Conservation (phyloP, 768 basidiomycete species). For the Termitomyces sp. region DNA sequence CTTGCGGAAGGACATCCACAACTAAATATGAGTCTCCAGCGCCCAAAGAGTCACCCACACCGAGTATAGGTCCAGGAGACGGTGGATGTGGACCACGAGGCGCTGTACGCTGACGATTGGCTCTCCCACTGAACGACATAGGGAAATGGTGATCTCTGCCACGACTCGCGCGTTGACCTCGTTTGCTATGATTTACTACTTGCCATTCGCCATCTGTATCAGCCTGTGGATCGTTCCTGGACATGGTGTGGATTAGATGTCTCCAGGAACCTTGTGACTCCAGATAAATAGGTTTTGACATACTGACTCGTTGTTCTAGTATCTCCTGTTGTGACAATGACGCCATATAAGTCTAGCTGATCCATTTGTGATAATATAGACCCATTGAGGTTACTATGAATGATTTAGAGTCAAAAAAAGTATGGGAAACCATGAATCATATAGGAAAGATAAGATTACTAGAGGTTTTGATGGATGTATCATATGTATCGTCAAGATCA, state of each 20-base stretch:
- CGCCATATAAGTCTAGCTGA: not conserved
- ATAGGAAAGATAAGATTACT: not conserved
- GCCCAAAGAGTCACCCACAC: slow-evolving; percentile 32
- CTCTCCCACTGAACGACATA: slow-evolving; percentile 5
- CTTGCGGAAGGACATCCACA: slow-evolving; percentile 48
- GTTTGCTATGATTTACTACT: not conserved
- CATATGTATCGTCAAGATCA: too few species aligned
- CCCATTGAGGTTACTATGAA: too few species aligned
- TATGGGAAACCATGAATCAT: not conserved
- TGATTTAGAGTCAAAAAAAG: too few species aligned
- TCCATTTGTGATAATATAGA: not conserved
- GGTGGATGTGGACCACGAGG: slow-evolving; percentile 2
- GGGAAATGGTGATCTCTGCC: slow-evolving; percentile 1
- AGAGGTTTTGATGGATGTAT: too few species aligned
- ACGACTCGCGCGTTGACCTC: not conserved
- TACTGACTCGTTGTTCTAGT: not conserved
- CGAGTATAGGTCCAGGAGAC: slow-evolving; percentile 8
- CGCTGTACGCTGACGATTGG: slow-evolving; percentile 1
- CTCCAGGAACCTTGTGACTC: not conserved
- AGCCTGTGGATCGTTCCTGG: not conserved
- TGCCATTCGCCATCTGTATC: slow-evolving; percentile 2
- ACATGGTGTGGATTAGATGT: not conserved
- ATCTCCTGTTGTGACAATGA: not conserved
- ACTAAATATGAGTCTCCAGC: slow-evolving; percentile 67
- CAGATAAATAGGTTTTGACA: not conserved